Evolutionary conservation across 352 stramenopile genomes (phyloP).

Genomic region (Globisporangium takayamanum): DNA sequence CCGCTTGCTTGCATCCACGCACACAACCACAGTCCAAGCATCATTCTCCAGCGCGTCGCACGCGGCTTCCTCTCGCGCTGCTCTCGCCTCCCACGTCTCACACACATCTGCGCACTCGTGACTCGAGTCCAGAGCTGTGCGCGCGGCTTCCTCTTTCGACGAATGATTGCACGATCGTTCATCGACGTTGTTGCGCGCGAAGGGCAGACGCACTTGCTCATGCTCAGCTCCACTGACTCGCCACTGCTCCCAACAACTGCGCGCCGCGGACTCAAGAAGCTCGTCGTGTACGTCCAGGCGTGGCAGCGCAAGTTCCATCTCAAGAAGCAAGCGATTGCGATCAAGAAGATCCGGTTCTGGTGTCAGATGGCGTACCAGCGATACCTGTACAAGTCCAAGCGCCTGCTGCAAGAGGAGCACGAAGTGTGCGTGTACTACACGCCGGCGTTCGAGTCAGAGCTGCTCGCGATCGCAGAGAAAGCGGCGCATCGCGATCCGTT

Average conservation of each 20-base stretch:
- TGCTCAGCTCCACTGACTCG: constrained; percentile 24
- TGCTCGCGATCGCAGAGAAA: constrained; percentile 47
- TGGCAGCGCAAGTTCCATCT: constrained; percentile 46
- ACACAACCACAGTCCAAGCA: constrained; percentile 14
- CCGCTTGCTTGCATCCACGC: neutral
- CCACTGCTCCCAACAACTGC: constrained; percentile 25
- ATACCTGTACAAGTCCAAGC: constrained; percentile 42
- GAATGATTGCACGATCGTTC: constrained; percentile 38
- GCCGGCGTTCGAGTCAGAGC: constrained; percentile 35
- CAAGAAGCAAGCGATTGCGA: constrained; percentile 54
- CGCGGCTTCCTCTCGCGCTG: constrained; percentile 48
- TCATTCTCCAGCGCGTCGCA: constrained; percentile 31
- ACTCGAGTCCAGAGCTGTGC: constrained; percentile 48
- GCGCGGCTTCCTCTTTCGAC: constrained; percentile 57
- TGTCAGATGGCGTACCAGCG: constrained; percentile 69
- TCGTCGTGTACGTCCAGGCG: constrained; percentile 43
- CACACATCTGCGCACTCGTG: constrained; percentile 36
- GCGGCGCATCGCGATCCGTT: constrained; percentile 53
- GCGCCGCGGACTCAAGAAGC: constrained; percentile 36
- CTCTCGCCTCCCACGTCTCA: constrained; percentile 30
- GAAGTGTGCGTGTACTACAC: constrained; percentile 79
- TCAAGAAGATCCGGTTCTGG: constrained; percentile 78
- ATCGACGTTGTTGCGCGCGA: constrained; percentile 35
- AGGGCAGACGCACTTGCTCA: constrained; percentile 42
- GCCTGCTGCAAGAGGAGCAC: constrained; percentile 48